These are phyloP conservation scores for Hanseniaspora uvarum DNA, from an alignment of 1,139 yeast species.

Conservation along the genomic window DNA sequence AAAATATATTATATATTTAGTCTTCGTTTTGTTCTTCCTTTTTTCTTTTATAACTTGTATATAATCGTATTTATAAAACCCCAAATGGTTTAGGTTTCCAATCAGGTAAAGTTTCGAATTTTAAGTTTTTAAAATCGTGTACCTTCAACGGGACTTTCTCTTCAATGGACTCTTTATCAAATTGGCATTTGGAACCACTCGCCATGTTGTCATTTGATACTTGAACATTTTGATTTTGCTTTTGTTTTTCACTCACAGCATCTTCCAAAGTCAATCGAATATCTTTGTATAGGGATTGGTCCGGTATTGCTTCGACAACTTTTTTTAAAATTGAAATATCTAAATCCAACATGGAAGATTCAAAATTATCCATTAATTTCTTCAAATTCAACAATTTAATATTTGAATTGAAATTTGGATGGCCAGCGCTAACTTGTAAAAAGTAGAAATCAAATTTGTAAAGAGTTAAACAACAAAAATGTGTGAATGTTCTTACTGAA, in stretches of 20 bases:
- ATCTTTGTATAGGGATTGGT: neutral
- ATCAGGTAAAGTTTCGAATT: conserved; percentile 27
- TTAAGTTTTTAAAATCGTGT: neutral
- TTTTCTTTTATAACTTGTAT: neutral
- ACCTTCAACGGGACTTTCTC: too few species aligned
- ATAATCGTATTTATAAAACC: conserved; percentile 19
- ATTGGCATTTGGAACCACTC: too few species aligned
- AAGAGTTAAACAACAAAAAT: neutral
- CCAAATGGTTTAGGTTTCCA: conserved; percentile 47
- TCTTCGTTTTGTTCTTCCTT: neutral
- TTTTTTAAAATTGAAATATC: conserved; percentile 24
- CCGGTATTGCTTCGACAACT: conserved; percentile 17
- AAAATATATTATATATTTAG: conserved; percentile 3
- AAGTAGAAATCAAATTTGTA: conserved; percentile 2
- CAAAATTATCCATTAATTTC: neutral
- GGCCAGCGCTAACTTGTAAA: neutral
- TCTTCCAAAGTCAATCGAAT: neutral
- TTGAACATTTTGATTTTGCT: neutral
- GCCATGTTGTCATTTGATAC: neutral
- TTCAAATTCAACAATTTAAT: neutral
- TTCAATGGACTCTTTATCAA: too few species aligned
- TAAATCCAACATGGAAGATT: conserved; percentile 7
- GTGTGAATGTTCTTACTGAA: neutral
- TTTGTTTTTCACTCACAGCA: too few species aligned
- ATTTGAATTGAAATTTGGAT: neutral